Evolutionary conservation across 805 yeast species (phyloP).

Genomic region (Saccharomyces jurei): DNA sequence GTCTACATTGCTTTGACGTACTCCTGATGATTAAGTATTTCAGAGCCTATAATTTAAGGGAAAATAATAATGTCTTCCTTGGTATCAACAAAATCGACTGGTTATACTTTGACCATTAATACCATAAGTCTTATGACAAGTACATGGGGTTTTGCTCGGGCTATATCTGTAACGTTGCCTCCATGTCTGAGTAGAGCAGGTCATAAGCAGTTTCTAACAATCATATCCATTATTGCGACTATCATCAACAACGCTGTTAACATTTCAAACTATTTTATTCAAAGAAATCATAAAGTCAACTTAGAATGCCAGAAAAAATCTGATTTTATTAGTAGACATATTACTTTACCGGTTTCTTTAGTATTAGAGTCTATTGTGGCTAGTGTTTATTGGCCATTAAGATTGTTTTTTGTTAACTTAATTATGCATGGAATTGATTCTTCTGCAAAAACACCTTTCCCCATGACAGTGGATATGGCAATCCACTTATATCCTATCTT

Average conservation of each 20-base stretch:
- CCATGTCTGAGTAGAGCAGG: constrained; percentile 47
- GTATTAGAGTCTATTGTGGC: constrained; percentile 57
- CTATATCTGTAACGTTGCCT: constrained; percentile 37
- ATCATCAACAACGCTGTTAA: constrained; percentile 37
- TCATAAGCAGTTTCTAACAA: constrained; percentile 65
- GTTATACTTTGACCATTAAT: constrained; percentile 16
- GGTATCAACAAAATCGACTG: constrained; percentile 4
- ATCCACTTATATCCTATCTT: constrained; percentile 54
- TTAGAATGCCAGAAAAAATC: neutral
- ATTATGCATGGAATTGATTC: constrained; percentile 34
- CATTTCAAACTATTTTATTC: constrained; percentile 29
- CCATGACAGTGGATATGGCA: constrained; percentile 44
- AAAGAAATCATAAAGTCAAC: neutral
- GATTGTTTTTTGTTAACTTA: constrained; percentile 42
- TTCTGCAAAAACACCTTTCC: constrained; percentile 31
- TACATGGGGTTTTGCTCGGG: constrained; percentile 24
- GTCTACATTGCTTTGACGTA: neutral
- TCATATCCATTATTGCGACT: constrained; percentile 46
- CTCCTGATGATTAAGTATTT: neutral
- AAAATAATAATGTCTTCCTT: neutral
- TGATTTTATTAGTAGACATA: constrained; percentile 28
- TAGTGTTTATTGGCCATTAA: constrained; percentile 60
- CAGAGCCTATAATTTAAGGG: neutral
- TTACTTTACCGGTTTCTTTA: constrained; percentile 42
- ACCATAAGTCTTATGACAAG: constrained; percentile 12